A percentile compares a stretch with the other conserved stretches of the same genome.
These are phyloP conservation scores for Lodderomyces theae DNA, from an alignment of 1,139 yeast species.

Conservation along the genomic window DNA sequence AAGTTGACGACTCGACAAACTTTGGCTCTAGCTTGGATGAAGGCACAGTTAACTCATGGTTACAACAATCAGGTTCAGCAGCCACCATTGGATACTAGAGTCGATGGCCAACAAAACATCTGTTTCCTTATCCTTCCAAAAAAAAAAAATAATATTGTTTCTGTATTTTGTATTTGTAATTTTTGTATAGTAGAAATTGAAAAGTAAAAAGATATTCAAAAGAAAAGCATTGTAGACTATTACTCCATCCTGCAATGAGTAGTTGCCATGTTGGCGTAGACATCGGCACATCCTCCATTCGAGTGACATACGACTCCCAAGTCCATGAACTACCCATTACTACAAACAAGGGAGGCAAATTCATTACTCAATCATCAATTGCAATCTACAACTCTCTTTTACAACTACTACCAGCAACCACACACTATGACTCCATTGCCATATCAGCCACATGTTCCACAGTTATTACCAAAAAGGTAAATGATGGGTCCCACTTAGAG, in stretches of 20 bases:
- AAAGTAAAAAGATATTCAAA: not conserved
- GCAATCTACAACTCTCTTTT: slow-evolving; percentile 28
- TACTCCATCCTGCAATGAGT: not conserved
- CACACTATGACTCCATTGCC: slow-evolving; percentile 16
- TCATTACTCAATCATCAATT: slow-evolving; percentile 41
- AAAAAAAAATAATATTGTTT: not conserved
- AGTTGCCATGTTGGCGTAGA: slow-evolving; percentile 47
- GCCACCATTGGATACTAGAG: slow-evolving; percentile 22
- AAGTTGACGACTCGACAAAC: slow-evolving; percentile 43
- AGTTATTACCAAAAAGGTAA: slow-evolving; percentile 33
- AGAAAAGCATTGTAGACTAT: not conserved
- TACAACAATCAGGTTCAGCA: slow-evolving; percentile 45
- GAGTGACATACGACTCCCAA: slow-evolving; percentile 19
- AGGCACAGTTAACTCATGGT: slow-evolving; percentile 57
- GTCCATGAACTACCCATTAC: slow-evolving; percentile 7
- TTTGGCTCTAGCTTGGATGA: slow-evolving; percentile 56
- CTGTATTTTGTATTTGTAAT: not conserved
- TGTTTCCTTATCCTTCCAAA: not conserved
- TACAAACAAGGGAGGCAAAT: slow-evolving; percentile 13
- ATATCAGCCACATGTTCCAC: slow-evolving; percentile 56
- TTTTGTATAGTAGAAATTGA: not conserved
- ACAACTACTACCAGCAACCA: slow-evolving; percentile 8
- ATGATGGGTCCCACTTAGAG: slow-evolving; percentile 23
- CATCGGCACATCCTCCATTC: slow-evolving; percentile 52
- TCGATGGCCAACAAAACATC: not conserved